Conservation (phyloP, 306 rosid species). For the Rubus idaeus region DNA sequence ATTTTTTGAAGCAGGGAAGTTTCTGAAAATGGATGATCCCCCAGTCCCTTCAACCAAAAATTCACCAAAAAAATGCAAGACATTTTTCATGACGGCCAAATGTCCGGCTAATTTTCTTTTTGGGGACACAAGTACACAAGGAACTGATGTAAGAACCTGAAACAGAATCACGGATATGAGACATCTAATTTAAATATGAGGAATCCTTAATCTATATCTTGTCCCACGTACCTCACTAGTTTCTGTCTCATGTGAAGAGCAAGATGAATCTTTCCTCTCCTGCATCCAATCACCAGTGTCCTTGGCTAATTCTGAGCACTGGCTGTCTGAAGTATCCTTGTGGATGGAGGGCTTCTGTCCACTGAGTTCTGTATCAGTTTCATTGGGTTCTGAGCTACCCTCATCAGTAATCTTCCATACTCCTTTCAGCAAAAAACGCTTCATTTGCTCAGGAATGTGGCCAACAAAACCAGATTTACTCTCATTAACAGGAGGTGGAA, state of each 20-base stretch:
- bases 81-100: slow-evolving; percentile 89
- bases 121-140: slow-evolving; percentile 78
- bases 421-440: slow-evolving; percentile 81
- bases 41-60: slow-evolving; percentile 94
- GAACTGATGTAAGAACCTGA: slow-evolving; percentile 85
- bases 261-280: slow-evolving; percentile 60
- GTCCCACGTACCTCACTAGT: slow-evolving; percentile 66
- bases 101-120: slow-evolving; percentile 93
- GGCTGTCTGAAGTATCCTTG: slow-evolving; percentile 56
- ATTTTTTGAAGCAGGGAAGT: slow-evolving; percentile 59
- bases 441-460: slow-evolving; percentile 94
- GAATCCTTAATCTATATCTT: slow-evolving; percentile 20
- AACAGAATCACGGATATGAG: slow-evolving; percentile 35
- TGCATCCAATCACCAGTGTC: slow-evolving; percentile 56
- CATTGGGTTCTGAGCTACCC: slow-evolving; percentile 61
- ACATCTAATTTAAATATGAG: slow-evolving; percentile 16
- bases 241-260: slow-evolving; percentile 65
- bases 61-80: slow-evolving; percentile 86
- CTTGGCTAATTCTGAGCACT: slow-evolving; percentile 53
- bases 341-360: slow-evolving; percentile 47
- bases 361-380: slow-evolving; percentile 51
- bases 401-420: slow-evolving; percentile 84
- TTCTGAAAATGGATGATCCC: slow-evolving; percentile 81
- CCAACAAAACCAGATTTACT: slow-evolving; percentile 66
- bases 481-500: slow-evolving; percentile 49